Evolutionary conservation across 768 basidiomycete genomes (phyloP), one percentile per base, ranked within the genome.

Genomic region (Tylopilus sp.): DNA sequence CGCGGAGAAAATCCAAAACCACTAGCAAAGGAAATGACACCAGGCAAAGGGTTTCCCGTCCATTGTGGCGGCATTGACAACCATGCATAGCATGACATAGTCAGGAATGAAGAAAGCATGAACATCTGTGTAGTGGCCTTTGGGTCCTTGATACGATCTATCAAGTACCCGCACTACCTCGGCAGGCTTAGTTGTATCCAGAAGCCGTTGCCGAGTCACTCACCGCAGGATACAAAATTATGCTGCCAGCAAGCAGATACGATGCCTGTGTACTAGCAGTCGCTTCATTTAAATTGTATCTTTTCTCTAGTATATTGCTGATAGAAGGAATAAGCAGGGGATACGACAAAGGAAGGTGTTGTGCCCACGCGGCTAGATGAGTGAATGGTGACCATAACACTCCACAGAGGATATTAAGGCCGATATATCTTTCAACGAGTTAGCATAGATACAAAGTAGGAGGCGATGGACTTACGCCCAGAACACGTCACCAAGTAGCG

Each of bases 371-470:
- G 13, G 85, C 82, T 38, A 92, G 80, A 62, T 90, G 87, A 12
- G 81, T 82, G 64, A 89, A 89, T 4, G 89, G 89, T 4, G 81
- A 73, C 89, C 89, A 91, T 31, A 89, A 81, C 54, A 82, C 74
- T 17, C 89, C 89, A 54, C 86, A 92, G 16, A 90, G 71, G 13
- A 90, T 66, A 56, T 91, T 91, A n/a, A 89, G 62, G 3, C 78
- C 83, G 52, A 90, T 82, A 65, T 90, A 90, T 16, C 86, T 87
- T 57, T 8, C 25, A 25, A 48, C 7, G 25, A 28, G 19, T 59
- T 54, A 52, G 57, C 48, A 55, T 33, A 47, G 21, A 28, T 28
- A 36, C 19, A 24, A 13, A 4, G 25, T 49, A 16, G 38, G 11
- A 25, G 37, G 42, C 12, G 12, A 52, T 41, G 34, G 4, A 70